Evolutionary conservation across 352 stramenopile species (phyloP).

Genomic region (Thalassiosira sp.): DNA sequence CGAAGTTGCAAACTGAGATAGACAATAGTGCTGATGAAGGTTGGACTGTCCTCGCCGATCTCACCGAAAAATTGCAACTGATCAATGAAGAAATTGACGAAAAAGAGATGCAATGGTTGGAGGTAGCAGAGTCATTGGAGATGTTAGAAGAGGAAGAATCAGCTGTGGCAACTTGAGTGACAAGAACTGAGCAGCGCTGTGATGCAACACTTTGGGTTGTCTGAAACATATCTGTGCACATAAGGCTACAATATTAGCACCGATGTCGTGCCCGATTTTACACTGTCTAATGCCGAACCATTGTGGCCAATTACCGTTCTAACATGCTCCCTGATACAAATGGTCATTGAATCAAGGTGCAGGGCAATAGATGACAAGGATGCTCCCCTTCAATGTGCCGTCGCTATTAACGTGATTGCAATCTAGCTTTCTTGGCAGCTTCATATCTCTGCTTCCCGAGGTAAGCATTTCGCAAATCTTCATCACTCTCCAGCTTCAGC

Average conservation of each 20-base stretch:
- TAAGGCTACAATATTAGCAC: no score
- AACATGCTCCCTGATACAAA: no score
- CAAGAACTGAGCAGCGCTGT: no score
- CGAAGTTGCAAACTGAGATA: slow-evolving; percentile 53
- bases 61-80: slow-evolving; percentile 66
- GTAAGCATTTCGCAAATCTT: slow-evolving; percentile 2
- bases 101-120: slow-evolving; percentile 80
- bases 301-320: no score
- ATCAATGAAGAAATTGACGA: slow-evolving; percentile 74
- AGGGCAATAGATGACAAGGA: no score
- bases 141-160: slow-evolving; percentile 44
- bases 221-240: no score
- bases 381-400: no score
- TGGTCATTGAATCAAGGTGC: no score
- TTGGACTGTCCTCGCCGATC: slow-evolving; percentile 74
- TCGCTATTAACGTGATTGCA: no score
- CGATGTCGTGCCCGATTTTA: no score
- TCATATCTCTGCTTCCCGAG: not conserved
- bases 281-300: no score
- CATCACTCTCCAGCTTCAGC: not conserved
- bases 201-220: no score
- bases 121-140: slow-evolving; percentile 74
- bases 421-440: not conserved
- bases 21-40: slow-evolving; percentile 65
- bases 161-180: not conserved